phyloP scores from a whole-genome alignment of 1,139 yeast species.

The Eremothecium cymbalariae region DNA sequence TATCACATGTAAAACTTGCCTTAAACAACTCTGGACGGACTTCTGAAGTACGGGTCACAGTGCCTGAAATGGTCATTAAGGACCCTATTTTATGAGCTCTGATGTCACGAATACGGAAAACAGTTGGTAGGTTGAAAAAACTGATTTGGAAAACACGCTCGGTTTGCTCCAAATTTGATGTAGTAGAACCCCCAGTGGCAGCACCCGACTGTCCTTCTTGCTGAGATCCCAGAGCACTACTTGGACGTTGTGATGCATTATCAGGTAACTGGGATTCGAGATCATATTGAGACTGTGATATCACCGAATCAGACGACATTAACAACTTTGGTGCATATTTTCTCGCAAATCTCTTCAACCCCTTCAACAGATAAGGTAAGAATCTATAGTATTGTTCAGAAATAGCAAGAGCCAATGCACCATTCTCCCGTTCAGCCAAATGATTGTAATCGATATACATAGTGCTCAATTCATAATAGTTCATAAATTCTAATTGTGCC shows the following conservation, averaged over 20 bases:
- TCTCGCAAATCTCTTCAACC: conserved; percentile 64
- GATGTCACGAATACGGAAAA: conserved; percentile 80
- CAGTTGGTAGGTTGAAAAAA: conserved; percentile 76
- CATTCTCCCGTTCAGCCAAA: conserved; percentile 65
- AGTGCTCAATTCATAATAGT: conserved; percentile 65
- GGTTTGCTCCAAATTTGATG: conserved; percentile 30
- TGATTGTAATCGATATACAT: conserved; percentile 82
- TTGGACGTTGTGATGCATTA: conserved; percentile 13
- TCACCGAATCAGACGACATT: conserved; percentile 35
- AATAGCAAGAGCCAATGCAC: conserved; percentile 83
- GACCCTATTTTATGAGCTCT: conserved; percentile 86
- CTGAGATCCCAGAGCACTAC: conserved; percentile 14
- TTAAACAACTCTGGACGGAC: conserved; percentile 89
- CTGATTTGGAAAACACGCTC: conserved; percentile 85
- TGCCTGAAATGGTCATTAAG: conserved; percentile 80
- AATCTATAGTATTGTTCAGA: conserved; percentile 89
- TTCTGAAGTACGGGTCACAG: conserved; percentile 94
- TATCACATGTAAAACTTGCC: conserved; percentile 85
- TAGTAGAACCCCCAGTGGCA: conserved; percentile 22
- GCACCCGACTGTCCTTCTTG: conserved; percentile 19
- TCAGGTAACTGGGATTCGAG: conserved; percentile 26
- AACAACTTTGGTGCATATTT: conserved; percentile 64
- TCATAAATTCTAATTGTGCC: conserved; percentile 77
- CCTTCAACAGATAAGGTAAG: conserved; percentile 72
- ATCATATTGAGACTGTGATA: conserved; percentile 34